Evolutionary conservation across 129 eudicot genomes (phyloP).

Genomic region (Helichrysum umbraculigerum): DNA sequence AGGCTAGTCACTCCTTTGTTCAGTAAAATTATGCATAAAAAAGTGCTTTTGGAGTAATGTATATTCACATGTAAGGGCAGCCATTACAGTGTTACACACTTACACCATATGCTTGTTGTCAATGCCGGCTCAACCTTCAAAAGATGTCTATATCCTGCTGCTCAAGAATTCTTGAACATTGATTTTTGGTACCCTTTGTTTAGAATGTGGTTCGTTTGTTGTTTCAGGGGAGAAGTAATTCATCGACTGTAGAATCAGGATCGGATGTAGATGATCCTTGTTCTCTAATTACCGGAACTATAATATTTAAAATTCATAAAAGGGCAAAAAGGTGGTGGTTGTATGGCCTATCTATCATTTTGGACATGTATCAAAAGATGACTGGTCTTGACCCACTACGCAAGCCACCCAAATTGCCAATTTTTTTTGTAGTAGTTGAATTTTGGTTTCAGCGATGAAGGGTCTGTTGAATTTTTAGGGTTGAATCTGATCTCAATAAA

Average conservation of each 20-base stretch:
- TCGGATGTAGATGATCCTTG: constrained; percentile 53
- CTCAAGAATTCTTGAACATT: constrained; percentile 47
- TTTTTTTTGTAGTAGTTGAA: too few species aligned
- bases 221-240: constrained; percentile 43
- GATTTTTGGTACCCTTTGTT: background rate
- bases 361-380: too few species aligned
- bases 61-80: constrained; percentile 37
- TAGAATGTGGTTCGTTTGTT: constrained; percentile 10
- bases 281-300: constrained; percentile 43
- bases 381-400: too few species aligned
- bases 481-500: too few species aligned
- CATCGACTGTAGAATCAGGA: constrained; percentile 48
- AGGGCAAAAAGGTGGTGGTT: too few species aligned
- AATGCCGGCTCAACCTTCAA: constrained; percentile 83
- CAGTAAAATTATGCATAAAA: background rate
- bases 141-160: constrained; percentile 92
- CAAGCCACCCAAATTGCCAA: too few species aligned
- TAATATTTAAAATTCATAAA: too few species aligned
- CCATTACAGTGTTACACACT: constrained; percentile 62
- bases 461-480: too few species aligned
- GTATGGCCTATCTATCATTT: too few species aligned
- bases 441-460: too few species aligned
- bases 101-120: constrained; percentile 63
- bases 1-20: constrained; percentile 40
- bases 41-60: constrained; percentile 6